Base-by-base conservation (phyloP, 2,329 filamentous ascomycete species). In the Colletotrichum sp. region DNA sequence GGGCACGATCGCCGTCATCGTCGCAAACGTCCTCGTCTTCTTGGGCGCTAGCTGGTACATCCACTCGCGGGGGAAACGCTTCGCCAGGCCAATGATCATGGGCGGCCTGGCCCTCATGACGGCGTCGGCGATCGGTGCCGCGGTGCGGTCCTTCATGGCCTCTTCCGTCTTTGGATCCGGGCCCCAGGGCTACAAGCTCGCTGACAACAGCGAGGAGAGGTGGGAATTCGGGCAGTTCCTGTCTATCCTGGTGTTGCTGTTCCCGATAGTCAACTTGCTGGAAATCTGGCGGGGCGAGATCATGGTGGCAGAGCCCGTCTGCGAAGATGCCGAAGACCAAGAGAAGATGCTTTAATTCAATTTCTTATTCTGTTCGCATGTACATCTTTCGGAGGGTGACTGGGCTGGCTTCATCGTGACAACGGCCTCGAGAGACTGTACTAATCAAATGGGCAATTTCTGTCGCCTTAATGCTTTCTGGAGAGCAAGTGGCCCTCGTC, bases 201-300 rank as follows among this genome's bases (percentile, higher is more conserved):
- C 81, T 8, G 91, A 92, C 72, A 73, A 83, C 1, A 88, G 86
- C 27, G 92, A 93, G 83, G 89, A 85, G 75, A 83, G 85, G 13
- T 93, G 91, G 91, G 90, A 88, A 77, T 94, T 93, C 79, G 92
- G 92, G 1, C 91, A 93, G 82, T 82, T 93, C 72, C 83, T 94
- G 32, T 90, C 90, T 2, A 82, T 93, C 78, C 82, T 93, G 78
- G 84, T 93, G 79, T 84, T 93, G 30, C 81, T 90, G n/a, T 82
- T 93, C 79, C 91, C 92, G 1, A 79, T 93, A 19, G 86, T 94
- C 4, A 91, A 89, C 4, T 87, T 88, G 3, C 81, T 93, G 32
- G 92, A 93, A 81, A 91, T 93, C 68, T 83, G 89, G 63, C 82
- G 90, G 77, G 90, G 90, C 77, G 87, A 88, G 80, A 83, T 86